Conservation (phyloP, 2,329 filamentous ascomycete species). For the Claviceps maximensis region DNA sequence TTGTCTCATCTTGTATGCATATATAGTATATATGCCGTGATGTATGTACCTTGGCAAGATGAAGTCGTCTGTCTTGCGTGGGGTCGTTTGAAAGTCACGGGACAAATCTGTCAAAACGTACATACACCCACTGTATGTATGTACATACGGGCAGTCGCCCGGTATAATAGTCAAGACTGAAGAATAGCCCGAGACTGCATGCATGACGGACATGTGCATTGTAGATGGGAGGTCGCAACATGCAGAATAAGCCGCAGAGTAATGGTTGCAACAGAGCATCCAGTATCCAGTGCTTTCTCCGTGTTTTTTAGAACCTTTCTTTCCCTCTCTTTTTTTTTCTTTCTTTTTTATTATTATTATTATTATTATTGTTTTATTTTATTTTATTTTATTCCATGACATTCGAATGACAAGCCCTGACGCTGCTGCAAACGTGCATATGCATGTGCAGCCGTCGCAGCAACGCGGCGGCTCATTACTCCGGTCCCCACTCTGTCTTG, state of each 20-base stretch:
- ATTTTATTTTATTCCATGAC: no score
- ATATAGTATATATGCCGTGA: not conserved
- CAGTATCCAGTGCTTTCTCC: not conserved
- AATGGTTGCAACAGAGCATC: not conserved
- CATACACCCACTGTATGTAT: no score
- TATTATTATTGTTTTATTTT: no score
- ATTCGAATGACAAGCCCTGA: not conserved
- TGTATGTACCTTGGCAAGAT: not conserved
- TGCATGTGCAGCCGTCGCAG: constrained; percentile 1
- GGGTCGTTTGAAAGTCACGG: no score
- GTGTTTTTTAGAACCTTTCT: no score
- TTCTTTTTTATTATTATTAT: no score
- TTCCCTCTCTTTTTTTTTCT: no score
- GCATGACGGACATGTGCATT: not conserved
- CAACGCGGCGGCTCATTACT: no score
- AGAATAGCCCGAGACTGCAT: not conserved
- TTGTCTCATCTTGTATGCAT: not conserved
- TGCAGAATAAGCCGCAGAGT: not conserved
- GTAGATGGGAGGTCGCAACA: not conserved
- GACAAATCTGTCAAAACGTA: not conserved
- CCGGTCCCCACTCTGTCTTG: no score
- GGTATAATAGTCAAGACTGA: not conserved
- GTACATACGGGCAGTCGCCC: no score
- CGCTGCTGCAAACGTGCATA: not conserved
- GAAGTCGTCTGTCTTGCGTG: not conserved